Evolutionary conservation across 768 basidiomycete species (phyloP), one percentile per base, ranked within the genome.

Genomic region (Gelatoporia subvermispora): DNA sequence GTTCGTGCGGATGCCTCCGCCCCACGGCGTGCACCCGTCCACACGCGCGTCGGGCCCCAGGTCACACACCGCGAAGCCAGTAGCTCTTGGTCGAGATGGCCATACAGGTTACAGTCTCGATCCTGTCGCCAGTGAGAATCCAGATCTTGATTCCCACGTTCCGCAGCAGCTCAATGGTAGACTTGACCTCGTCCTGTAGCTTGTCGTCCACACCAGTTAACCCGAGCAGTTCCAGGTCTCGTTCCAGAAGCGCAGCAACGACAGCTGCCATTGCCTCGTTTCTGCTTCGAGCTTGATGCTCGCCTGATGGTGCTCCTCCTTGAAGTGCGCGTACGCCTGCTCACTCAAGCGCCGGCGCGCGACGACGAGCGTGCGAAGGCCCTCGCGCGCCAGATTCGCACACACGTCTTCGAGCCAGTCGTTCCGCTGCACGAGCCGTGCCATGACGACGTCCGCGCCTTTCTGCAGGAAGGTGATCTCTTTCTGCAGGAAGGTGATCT

Each of bases 321-420:
- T 85, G 72, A 95, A 98, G 16, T 81, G 79, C 0, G 69, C 69
- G 58, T 89, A 98, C 9, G 81, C 67, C 39, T 85, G 82, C 15
- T 77, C 65, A 7, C 79, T 77, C 13, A 99, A 69, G 37, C 80
- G 72, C 62, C 93, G 94, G 42, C 90, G 73, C 4, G 84, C 95
- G 67, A 98, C 81, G 37, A 99, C 96, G 35, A 99, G 78, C 24
- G 96, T 99, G 10, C 96, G 78, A 44, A 99, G 64, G 1, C 96
- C 96, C 58, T 99, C 96, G 15, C 95, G 75, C 1, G 95, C 95
- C 95, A 99, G 98, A 63, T 99, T 98, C 9, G 85, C 94, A 7
- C 89, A 93, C 68, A 98, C 96, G 63, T 99, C 96, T 59, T 99
- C 96, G 1, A 99, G 74, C 96, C 96, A 98, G 67, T 98, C 96